Evolutionary conservation across 257 asterid species (phyloP).

Genomic region (Leptodermis oblonga): DNA sequence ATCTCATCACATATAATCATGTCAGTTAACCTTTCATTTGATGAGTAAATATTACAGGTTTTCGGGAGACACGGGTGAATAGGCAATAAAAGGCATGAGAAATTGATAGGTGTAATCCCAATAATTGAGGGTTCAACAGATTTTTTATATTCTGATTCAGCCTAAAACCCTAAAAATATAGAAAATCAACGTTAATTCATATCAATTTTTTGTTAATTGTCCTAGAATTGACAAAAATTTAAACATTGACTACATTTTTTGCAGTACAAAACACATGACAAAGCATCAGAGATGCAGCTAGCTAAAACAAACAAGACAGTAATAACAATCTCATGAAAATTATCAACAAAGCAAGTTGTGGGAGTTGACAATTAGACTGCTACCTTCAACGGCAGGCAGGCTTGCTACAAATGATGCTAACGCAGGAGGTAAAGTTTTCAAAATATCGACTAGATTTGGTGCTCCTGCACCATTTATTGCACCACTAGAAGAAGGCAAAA

Average conservation of each 20-base stretch:
- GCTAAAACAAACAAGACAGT: background rate
- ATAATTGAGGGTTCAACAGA: no score
- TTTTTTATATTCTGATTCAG: no score
- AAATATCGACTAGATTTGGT: constrained; percentile 38
- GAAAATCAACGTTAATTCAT: no score
- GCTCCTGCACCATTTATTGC: constrained; percentile 42
- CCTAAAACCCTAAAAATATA: no score
- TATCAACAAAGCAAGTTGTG: background rate
- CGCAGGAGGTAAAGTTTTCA: constrained; percentile 68
- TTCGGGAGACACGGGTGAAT: background rate
- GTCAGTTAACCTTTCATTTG: no score
- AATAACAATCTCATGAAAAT: no score
- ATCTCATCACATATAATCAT: background rate
- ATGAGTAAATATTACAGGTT: background rate
- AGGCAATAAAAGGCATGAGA: no score
- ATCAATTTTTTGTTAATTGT: no score
- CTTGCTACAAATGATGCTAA: constrained; percentile 55
- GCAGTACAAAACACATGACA: no score
- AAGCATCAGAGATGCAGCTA: constrained; percentile 1
- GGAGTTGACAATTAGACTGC: background rate
- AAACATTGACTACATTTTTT: no score
- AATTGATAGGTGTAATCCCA: no score
- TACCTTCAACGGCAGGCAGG: constrained; percentile 87
- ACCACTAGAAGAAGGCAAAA: constrained; percentile 37
- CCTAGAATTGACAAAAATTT: no score